Base-by-base conservation (phyloP, 2,329 filamentous ascomycete species). In the Penicillium brasilianum region DNA sequence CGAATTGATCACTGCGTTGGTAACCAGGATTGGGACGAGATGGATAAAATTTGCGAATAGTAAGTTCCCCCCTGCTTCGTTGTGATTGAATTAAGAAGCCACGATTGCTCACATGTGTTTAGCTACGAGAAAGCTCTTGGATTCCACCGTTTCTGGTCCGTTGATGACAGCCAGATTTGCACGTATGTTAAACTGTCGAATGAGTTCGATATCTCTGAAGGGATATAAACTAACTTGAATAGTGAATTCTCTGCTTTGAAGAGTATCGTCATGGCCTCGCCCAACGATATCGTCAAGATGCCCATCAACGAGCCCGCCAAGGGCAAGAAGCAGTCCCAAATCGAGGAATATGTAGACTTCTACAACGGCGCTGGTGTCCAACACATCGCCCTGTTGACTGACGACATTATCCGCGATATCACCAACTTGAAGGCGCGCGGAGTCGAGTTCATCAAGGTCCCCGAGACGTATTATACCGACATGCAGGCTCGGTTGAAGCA, bases 141-240 rank as follows among this genome's bases (percentile, higher is more conserved):
- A 57, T 97, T 97, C 86, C 93, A 97, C 82, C 91, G 93, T 68
- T 97, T 97, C 88, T 97, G 94, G 94, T 92, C 89, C 57, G 93
- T 97, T 60, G 94, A 97, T 77, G 94, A 97, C 83, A 90, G 87
- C 69, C 88, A 96, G 75, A 96, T 97, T 80, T 92, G 88, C 84
- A 97, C 77, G 77, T 79, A 71, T 61, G 77, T 73, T 16, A 14
- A 3, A 18, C 13, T 5, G 7, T 20, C 5, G 2, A 20, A 6
- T 14, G 1, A 2, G 13, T 4, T 5, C 46, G 9, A 20, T 30
- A 1, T 10, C 6, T 11, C 4, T 28, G 4, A 18, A 9, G 10
- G 9, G n/a, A 4, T 18, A 8, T 1, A 44, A 18, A 16, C 30
- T 43, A 22, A 37, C n/a, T 36, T 30, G 3, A 16, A 10, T 13